Percentiles rank a stretch among this genome's conserved stretches.
Evolutionary conservation across 768 basidiomycete genomes (phyloP).

Genomic region (Tulasnella sp.): DNA sequence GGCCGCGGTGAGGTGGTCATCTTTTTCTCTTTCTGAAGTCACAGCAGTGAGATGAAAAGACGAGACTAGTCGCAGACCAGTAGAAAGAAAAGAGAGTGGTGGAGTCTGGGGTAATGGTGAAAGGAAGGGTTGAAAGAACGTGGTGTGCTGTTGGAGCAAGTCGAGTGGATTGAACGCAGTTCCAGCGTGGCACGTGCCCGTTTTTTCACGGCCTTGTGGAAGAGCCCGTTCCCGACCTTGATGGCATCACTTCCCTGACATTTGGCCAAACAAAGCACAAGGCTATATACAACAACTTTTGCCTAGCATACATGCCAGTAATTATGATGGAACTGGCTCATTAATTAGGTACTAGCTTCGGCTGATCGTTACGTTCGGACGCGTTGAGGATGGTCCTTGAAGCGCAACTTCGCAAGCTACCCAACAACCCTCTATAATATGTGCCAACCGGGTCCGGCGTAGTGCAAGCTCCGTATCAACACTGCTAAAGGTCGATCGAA

Average conservation of each 20-base stretch:
- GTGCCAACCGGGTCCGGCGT: no score
- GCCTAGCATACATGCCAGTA: no score
- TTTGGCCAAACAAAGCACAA: neutral
- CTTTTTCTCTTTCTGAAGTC: neutral
- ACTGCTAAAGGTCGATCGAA: no score
- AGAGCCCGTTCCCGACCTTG: neutral
- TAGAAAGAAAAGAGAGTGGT: neutral
- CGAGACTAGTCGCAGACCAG: neutral
- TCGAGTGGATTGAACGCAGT: neutral
- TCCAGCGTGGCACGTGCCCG: slow-evolving; percentile 1
- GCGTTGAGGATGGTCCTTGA: no score
- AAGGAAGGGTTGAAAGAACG: neutral
- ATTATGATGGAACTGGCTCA: no score
- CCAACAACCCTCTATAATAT: no score
- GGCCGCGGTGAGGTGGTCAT: neutral
- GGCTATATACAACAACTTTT: neutral
- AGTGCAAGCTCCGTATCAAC: no score
- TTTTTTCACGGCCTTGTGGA: neutral
- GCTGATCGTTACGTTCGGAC: no score
- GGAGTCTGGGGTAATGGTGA: neutral
- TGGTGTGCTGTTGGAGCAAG: neutral
- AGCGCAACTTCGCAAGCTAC: no score
- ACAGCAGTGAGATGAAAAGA: neutral
- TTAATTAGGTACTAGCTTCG: no score
- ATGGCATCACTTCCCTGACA: neutral